These are phyloP conservation scores for Penicillium olsonii DNA, from an alignment of 2,329 filamentous ascomycete genomes.

Conservation along the genomic window DNA sequence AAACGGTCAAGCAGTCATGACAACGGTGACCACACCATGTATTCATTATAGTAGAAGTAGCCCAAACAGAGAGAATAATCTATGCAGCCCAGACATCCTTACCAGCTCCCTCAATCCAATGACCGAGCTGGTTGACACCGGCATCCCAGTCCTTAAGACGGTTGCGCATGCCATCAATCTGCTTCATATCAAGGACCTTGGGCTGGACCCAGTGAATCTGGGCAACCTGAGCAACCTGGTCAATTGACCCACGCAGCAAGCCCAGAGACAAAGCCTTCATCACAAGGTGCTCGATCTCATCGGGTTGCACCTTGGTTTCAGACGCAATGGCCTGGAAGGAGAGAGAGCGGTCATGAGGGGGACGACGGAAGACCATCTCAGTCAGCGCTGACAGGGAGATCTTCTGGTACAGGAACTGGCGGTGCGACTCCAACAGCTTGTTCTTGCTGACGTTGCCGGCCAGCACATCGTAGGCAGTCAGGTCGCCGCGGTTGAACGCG, in stretches of 20 bases:
- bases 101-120: conserved; percentile 93
- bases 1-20: not conserved
- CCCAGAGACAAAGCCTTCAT: conserved; percentile 99
- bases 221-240: conserved; percentile 92
- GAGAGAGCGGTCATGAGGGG: conserved; percentile 94
- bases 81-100: conserved; percentile 95
- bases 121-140: conserved; percentile 91
- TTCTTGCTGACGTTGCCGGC: conserved; percentile 80
- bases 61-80: conserved; percentile 20
- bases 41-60: conserved; percentile 26
- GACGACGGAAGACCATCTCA: conserved; percentile 92
- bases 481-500: conserved; percentile 94
- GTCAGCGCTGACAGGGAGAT: conserved; percentile 96
- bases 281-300: conserved; percentile 95
- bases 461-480: conserved; percentile 81
- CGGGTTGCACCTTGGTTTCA: conserved; percentile 86
- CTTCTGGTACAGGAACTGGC: conserved; percentile 88
- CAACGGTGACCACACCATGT: conserved; percentile 10
- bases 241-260: conserved; percentile 85
- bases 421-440: conserved; percentile 74
- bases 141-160: conserved; percentile 92
- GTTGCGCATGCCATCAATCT: conserved; percentile 89
- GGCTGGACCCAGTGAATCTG: conserved; percentile 99
- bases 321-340: conserved; percentile 83
- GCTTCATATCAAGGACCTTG: conserved; percentile 92